Base-by-base conservation (phyloP, 164 flowering plant species). In the Piper longum region DNA sequence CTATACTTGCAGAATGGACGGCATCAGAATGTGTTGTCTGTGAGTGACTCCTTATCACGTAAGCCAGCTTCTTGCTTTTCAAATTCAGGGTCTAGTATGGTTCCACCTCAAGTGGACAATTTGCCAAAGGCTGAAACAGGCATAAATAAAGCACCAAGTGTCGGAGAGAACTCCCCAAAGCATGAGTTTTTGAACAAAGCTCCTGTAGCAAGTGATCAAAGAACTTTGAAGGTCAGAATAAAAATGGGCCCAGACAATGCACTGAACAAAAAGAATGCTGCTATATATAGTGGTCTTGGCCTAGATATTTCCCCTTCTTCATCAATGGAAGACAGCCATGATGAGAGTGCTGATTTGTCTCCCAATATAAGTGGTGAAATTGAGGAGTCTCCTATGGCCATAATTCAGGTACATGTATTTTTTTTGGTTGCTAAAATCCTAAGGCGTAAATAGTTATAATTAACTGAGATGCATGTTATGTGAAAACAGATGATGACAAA, bases 251-350 rank as follows among this genome's bases (percentile, higher is more conserved):
- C 85, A 52, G 89, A 82, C 66, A 84, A 80, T 72, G 68, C 77
- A 75, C 67, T 76, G 19, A 70, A 82, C 45, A 67, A 66, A 66
- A 84, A 76, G 59, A 87, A 83, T 74, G 91, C 92, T 64, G 98
- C 75, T 66, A 81, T 93, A 62, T 88, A 90, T 64, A 84, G 81
- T 72, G 92, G 89, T 62, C 84, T 91, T 63, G 96, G 98, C 60
- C 96, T 91, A 69, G 81, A 76, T 57, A 58, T 63, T 56, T 84
- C 95, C 64, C 95, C 91, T 63, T 76, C 83, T 66, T 81, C 92
- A 39, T 82, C 98, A 41, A 60, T 65, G 65, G 77, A 73, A 51
- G 80, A 80, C 67, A 85, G 81, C 73, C 80, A 81, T 41, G 75
- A 62, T 44, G 81, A 66, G 62, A 78, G 76, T 76, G 78, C 65